Base-by-base conservation (phyloP, 2,329 filamentous ascomycete genomes). In the Nemania sp. region DNA sequence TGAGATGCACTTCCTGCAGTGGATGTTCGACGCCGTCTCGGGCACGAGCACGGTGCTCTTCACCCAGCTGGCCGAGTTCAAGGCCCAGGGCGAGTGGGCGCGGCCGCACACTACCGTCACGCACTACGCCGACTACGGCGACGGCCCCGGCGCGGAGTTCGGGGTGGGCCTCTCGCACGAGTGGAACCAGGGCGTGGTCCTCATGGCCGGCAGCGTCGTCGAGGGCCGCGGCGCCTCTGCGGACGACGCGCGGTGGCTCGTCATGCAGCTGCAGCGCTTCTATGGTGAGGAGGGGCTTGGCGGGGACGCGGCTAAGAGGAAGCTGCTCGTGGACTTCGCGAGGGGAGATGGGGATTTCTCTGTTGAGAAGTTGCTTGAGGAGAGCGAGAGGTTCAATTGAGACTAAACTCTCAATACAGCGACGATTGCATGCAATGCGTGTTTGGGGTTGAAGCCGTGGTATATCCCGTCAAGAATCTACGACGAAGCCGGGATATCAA, bases 1-100 rank as follows among this genome's bases (percentile, higher is more conserved):
- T 54, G 96, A 98, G 80, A 94, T 99, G 53, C 96, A 99, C 81
- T 97, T 97, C 80, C 82, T 99, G 70, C 95, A 99, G 81, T 99
- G 97, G 93, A 92, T 92, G 0, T 98, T 97, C 80, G 94, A 97
- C 68, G 82, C 80, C 24, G 82, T 83, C 64, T 87, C 85, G 20
- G 82, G 86, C 68, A 91, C 89, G 3, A 88, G 87, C 67, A 93
- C 92, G 0, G 90, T 98, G 5, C 89, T 99, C 38, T 98, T 99
- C 82, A 99, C 96, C 0, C 92, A 96, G 77, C 86, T 99, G 35
- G 95, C 93, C 18, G 93, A 98, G 79, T 99, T 92, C 83, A 98
- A 98, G 85, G 82, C 93, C 66, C 87, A 95, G 59, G 94, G 94
- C 59, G 93, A 97, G 80, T 99, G 90, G 77, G 93, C 93, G 52